Percentiles rank a stretch among this genome's conserved stretches.
These are phyloP conservation scores for Lineolata rhizophorae DNA, from an alignment of 495 filamentous ascomycete species.

Conservation along the genomic window DNA sequence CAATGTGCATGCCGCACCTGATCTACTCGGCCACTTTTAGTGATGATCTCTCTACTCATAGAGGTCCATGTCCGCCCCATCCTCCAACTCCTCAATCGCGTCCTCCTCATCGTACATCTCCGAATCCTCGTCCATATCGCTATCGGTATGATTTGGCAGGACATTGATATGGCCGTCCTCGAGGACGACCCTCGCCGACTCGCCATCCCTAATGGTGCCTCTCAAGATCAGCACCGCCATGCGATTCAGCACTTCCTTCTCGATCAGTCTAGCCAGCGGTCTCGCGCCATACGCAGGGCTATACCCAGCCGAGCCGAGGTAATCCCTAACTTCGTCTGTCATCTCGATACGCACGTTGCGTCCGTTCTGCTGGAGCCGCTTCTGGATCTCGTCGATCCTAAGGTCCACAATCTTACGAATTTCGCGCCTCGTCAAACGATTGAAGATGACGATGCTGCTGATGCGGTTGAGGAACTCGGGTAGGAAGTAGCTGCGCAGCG, in stretches of 20 bases:
- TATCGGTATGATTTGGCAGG: slow-evolving; percentile 57
- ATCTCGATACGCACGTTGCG: slow-evolving; percentile 62
- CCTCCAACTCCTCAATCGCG: slow-evolving; percentile 46
- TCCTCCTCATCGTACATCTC: slow-evolving; percentile 42
- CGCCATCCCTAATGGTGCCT: slow-evolving; percentile 66
- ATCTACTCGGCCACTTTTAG: too few relatives aligned
- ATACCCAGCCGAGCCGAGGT: slow-evolving; percentile 73
- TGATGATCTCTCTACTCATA: slow-evolving; percentile 16
- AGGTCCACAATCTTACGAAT: slow-evolving; percentile 94
- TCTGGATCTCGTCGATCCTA: slow-evolving; percentile 73
- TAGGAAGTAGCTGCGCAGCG: slow-evolving; percentile 84
- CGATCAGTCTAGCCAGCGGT: slow-evolving; percentile 70
- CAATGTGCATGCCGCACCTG: too few relatives aligned
- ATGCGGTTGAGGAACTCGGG: slow-evolving; percentile 98
- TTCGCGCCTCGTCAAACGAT: slow-evolving; percentile 69
- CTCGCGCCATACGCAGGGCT: slow-evolving; percentile 85
- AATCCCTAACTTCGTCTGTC: slow-evolving; percentile 66
- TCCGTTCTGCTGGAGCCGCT: slow-evolving; percentile 56
- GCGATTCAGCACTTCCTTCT: slow-evolving; percentile 87
- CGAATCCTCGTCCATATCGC: slow-evolving; percentile 23
- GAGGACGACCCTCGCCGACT: slow-evolving; percentile 56
- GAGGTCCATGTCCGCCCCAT: slow-evolving; percentile 27
- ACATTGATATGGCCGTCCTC: slow-evolving; percentile 57
- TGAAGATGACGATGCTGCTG: slow-evolving; percentile 90
- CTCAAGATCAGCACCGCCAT: slow-evolving; percentile 76